phyloP scores from a whole-genome alignment of 139 green algal species.

The Chlamydomonas sp. region DNA sequence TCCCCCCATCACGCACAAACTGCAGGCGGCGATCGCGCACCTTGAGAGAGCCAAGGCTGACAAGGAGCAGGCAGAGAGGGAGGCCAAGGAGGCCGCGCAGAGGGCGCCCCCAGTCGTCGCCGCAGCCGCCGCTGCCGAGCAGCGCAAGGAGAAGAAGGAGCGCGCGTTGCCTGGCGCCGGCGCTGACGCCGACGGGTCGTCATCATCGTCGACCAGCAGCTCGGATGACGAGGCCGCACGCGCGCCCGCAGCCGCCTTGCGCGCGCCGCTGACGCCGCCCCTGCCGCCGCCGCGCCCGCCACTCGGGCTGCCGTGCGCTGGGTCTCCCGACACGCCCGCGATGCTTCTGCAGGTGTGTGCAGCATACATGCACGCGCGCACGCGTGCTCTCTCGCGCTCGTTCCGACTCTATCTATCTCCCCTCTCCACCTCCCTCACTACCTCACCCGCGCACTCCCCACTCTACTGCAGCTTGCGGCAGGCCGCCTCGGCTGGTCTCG shows the following conservation, averaged over 20 bases:
- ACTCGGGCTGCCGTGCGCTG: neutral
- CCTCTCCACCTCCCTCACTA: too few relatives aligned
- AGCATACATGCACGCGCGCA: neutral
- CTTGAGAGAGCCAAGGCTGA: too few relatives aligned
- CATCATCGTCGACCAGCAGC: too few relatives aligned
- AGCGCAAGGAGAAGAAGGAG: conserved; percentile 4
- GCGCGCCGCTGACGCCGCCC: neutral
- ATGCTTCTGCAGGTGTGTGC: neutral
- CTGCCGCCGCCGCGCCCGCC: neutral
- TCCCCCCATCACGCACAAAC: too few relatives aligned
- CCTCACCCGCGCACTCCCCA: neutral
- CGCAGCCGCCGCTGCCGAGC: too few relatives aligned
- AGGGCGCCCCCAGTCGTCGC: neutral
- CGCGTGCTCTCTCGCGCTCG: neutral
- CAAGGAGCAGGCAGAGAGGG: neutral
- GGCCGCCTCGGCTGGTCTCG: neutral
- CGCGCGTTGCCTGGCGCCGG: too few relatives aligned
- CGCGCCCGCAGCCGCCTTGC: neutral
- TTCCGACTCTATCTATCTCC: too few relatives aligned
- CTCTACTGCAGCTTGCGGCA: neutral
- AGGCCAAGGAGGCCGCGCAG: neutral
- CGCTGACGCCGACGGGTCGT: too few relatives aligned
- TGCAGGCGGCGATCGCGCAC: too few relatives aligned
- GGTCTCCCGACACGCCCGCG: neutral
- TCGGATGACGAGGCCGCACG: neutral